phyloP scores from a whole-genome alignment of 257 asterid genomes.

The Solanum chaucha region DNA sequence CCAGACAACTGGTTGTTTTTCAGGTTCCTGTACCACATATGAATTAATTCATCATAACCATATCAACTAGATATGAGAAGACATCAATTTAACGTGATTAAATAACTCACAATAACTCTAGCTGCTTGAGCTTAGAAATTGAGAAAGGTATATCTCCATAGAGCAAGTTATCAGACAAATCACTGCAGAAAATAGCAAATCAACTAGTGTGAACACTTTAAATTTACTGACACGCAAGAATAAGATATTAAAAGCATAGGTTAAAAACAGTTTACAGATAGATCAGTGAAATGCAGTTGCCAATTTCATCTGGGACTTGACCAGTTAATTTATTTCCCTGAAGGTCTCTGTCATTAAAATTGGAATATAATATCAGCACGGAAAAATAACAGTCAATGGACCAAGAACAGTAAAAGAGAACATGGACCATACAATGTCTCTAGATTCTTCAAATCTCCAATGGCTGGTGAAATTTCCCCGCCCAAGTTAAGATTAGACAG shows the following conservation, averaged over 20 bases:
- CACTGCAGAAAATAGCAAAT: slow-evolving; percentile 33
- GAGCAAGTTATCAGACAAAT: slow-evolving; percentile 69
- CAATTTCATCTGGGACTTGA: slow-evolving; percentile 91
- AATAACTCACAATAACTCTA: slow-evolving; percentile 67
- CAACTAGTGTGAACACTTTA: no score
- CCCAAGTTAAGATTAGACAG: slow-evolving; percentile 80
- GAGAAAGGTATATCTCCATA: slow-evolving; percentile 90
- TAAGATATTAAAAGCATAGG: not conserved
- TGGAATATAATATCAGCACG: not conserved
- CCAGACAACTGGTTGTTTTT: slow-evolving; percentile 85
- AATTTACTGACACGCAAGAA: no score
- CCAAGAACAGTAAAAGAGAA: not conserved
- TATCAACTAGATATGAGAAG: not conserved
- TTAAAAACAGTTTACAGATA: slow-evolving; percentile 34
- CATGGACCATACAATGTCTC: slow-evolving; percentile 52
- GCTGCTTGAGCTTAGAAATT: slow-evolving; percentile 85
- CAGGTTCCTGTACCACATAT: slow-evolving; percentile 42
- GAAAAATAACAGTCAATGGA: not conserved
- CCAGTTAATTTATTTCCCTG: slow-evolving; percentile 87
- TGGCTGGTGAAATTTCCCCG: slow-evolving; percentile 84
- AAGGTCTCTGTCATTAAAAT: slow-evolving; percentile 49
- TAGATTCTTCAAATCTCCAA: slow-evolving; percentile 67
- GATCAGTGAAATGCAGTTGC: slow-evolving; percentile 53
- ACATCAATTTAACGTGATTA: not conserved
- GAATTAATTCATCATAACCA: not conserved